Evolutionary conservation across 1,139 yeast species (phyloP).

Genomic region (Saccharomyces hybrid): DNA sequence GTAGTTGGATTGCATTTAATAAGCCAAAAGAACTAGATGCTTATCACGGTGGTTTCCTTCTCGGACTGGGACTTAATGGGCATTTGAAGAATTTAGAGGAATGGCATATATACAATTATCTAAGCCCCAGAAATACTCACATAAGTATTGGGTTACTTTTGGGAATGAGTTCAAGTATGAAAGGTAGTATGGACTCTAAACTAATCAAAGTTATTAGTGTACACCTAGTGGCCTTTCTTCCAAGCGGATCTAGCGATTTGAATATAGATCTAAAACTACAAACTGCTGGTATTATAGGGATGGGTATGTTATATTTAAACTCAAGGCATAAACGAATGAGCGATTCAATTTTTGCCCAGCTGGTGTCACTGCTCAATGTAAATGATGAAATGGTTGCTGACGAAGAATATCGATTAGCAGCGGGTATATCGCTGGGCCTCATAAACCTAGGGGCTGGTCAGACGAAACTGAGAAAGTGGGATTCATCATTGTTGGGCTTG

Average conservation of each 20-base stretch:
- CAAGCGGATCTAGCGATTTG: slow-evolving; percentile 83
- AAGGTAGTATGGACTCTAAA: slow-evolving; percentile 79
- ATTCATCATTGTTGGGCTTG: neutral
- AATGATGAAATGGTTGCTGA: slow-evolving; percentile 46
- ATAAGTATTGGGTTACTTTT: slow-evolving; percentile 81
- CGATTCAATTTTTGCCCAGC: slow-evolving; percentile 64
- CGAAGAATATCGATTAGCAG: slow-evolving; percentile 82
- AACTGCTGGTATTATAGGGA: slow-evolving; percentile 84
- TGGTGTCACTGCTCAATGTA: slow-evolving; percentile 48
- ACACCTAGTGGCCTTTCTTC: slow-evolving; percentile 85
- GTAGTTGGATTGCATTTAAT: slow-evolving; percentile 89
- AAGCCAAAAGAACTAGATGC: slow-evolving; percentile 61
- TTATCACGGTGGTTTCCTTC: slow-evolving; percentile 90
- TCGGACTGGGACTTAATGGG: slow-evolving; percentile 88
- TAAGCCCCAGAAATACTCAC: slow-evolving; percentile 81
- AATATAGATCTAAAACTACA: slow-evolving; percentile 81
- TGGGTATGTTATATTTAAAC: slow-evolving; percentile 73
- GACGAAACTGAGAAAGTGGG: neutral
- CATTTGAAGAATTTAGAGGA: slow-evolving; percentile 79
- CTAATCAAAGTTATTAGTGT: slow-evolving; percentile 86
- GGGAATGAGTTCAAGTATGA: slow-evolving; percentile 88
- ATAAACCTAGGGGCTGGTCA: slow-evolving; percentile 75
- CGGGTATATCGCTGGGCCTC: slow-evolving; percentile 82
- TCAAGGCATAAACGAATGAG: slow-evolving; percentile 85
- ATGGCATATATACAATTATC: slow-evolving; percentile 92